Percentiles rank a stretch among this genome's conserved stretches.
phyloP scores from a whole-genome alignment of 768 basidiomycete species.

The Phylloporus sp. region DNA sequence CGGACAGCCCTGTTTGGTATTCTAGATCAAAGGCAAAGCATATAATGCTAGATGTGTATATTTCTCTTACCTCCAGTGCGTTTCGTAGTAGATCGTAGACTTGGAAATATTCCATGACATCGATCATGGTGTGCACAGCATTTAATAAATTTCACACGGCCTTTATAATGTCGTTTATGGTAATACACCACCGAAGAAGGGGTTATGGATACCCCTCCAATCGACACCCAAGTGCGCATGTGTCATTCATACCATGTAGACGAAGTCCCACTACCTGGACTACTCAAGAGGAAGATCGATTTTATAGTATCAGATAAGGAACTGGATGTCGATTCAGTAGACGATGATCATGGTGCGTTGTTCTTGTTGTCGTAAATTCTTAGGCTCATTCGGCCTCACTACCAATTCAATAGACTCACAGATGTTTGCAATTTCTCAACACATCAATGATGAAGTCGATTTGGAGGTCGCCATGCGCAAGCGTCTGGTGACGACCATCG shows the following conservation, averaged over 20 bases:
- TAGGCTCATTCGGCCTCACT: background rate
- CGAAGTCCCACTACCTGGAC: conserved; percentile 12
- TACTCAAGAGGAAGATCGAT: conserved; percentile 9
- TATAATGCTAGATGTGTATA: background rate
- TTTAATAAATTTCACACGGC: no score
- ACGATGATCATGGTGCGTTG: conserved; percentile 17
- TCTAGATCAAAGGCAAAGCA: no score
- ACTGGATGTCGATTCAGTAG: conserved; percentile 5
- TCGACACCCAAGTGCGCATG: conserved; percentile 16
- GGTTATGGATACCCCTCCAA: background rate
- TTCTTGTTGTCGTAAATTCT: background rate
- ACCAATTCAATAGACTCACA: conserved; percentile 6
- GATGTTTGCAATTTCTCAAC: conserved; percentile 10
- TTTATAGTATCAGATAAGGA: conserved; percentile 10
- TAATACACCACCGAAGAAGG: background rate
- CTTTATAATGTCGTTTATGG: background rate
- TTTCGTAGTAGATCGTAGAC: background rate
- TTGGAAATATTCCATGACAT: no score
- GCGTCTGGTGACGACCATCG: conserved; percentile 38
- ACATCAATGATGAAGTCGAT: conserved; percentile 37
- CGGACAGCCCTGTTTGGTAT: background rate
- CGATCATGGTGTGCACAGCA: no score
- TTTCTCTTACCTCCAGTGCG: background rate
- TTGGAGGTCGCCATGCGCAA: conserved; percentile 42
- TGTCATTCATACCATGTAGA: conserved; percentile 12